Base-by-base conservation (phyloP, 192 early-diverging fungal species). In the Spizellomyces sp. region DNA sequence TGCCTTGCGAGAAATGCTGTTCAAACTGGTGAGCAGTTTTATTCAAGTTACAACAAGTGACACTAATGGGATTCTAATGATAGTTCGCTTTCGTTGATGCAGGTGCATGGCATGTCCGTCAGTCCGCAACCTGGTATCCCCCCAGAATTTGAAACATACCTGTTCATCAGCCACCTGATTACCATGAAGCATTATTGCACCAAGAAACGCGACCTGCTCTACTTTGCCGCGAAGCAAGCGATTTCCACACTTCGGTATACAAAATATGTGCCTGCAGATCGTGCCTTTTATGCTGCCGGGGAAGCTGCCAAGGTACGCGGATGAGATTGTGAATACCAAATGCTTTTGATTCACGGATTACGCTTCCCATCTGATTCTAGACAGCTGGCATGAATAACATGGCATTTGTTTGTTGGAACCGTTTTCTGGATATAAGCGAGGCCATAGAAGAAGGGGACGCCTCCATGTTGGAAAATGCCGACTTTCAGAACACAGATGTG, bases 361-460 rank as follows among this genome's bases (percentile, higher is more conserved):
- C 27, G 27, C 27, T 36, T 36, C 27, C 1, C 27, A 36, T 36
- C 27, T 36, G 27, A 36, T 36, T 36, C 27, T 50, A 88, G 87
- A 73, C 72, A 14, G 79, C 84, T 12, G 84, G 84, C 12, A 83
- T 88, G 76, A 80, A 71, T 15, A 83, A 78, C 48, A 86, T 89
- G 83, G 87, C 87, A 22, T 89, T 89, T 65, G 84, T 88, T 0
- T 86, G 84, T 66, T 88, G 84, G 84, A 89, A 89, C 70, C 77
- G 87, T 56, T 89, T 71, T 64, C 70, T 89, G 0, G 87, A 89
- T 61, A 67, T 89, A 10, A 78, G 74, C 52, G 87, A 89, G 19
- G 87, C 84, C 2, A 89, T 89, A 19, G 87, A 89, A 58, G 87
- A 89, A 65, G 83, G 84, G 5, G 82, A 84, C 56, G 68, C 76